Conservation (phyloP, 805 yeast genomes). For the Candida golubevii region DNA sequence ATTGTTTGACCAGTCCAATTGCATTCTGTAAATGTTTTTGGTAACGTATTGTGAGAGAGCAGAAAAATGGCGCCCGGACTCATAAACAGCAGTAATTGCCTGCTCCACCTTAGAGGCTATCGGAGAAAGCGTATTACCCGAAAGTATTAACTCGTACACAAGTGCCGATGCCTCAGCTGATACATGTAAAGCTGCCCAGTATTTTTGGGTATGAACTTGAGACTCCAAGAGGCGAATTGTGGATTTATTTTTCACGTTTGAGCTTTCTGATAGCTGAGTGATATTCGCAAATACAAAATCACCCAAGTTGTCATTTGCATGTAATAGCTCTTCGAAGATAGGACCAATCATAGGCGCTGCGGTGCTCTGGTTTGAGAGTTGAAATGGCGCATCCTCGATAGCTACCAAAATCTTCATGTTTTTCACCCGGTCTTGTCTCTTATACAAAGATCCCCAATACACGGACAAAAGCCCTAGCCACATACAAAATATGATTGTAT, state of each 20-base stretch:
- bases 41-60: constrained; percentile 34
- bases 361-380: constrained; percentile 18
- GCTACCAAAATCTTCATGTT: constrained; percentile 37
- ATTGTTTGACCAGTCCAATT: constrained; percentile 20
- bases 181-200: constrained; percentile 29
- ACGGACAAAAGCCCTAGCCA: constrained; percentile 33
- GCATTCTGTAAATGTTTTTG: constrained; percentile 18
- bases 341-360: constrained; percentile 19
- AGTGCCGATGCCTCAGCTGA: constrained; percentile 24
- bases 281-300: constrained; percentile 17
- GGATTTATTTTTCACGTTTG: constrained; percentile 18
- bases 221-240: constrained; percentile 17
- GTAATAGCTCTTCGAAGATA: constrained; percentile 18
- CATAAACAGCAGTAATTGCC: constrained; percentile 21
- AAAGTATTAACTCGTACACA: constrained; percentile 17
- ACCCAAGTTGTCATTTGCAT: constrained; percentile 13
- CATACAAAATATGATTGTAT: constrained; percentile 18
- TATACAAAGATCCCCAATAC: constrained; percentile 40
- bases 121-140: constrained; percentile 13
- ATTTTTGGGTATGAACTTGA: constrained; percentile 25
- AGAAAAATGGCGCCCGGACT: constrained; percentile 28
- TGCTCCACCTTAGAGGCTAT: constrained; percentile 15
- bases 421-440: constrained; percentile 24
- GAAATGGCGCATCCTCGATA: constrained; percentile 23
- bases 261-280: constrained; percentile 13